A percentile compares a stretch with the other conserved stretches of the same genome.
Conservation (phyloP, 1,284 basidiomycete species). For the Marasmius tenuissimus region DNA sequence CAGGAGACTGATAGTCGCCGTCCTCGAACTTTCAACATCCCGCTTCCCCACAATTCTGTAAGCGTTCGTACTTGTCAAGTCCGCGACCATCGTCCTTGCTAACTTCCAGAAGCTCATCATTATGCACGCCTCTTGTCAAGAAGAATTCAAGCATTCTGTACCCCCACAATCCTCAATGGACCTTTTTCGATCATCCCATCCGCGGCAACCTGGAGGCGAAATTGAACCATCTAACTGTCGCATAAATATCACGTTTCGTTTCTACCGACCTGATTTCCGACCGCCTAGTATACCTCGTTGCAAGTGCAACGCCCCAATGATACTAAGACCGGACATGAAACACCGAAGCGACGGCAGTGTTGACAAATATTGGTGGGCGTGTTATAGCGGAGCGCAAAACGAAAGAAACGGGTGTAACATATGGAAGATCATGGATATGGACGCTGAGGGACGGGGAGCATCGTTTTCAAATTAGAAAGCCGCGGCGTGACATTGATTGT, state of each 20-base stretch:
- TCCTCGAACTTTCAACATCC: slow-evolving; percentile 82
- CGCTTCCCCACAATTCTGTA: slow-evolving; percentile 83
- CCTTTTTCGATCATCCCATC: slow-evolving; percentile 66
- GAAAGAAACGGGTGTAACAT: slow-evolving; percentile 83
- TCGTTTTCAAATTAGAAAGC: neutral
- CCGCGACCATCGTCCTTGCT: neutral
- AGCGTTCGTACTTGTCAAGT: slow-evolving; percentile 19
- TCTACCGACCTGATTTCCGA: slow-evolving; percentile 84
- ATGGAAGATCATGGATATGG: slow-evolving; percentile 80
- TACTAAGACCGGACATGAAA: slow-evolving; percentile 81
- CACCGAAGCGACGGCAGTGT: slow-evolving; percentile 47
- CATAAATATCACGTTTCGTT: slow-evolving; percentile 89
- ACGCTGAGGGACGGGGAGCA: slow-evolving; percentile 69
- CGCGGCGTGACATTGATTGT: too few species aligned
- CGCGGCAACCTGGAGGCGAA: slow-evolving; percentile 35
- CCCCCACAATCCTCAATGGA: slow-evolving; percentile 79
- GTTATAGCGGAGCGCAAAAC: slow-evolving; percentile 80
- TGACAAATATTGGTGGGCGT: slow-evolving; percentile 84
- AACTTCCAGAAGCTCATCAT: slow-evolving; percentile 62
- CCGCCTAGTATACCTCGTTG: slow-evolving; percentile 71
- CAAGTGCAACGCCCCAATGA: slow-evolving; percentile 77
- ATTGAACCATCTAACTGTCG: slow-evolving; percentile 64
- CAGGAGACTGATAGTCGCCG: slow-evolving; percentile 53
- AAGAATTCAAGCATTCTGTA: slow-evolving; percentile 83
- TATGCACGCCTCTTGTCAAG: slow-evolving; percentile 92